phyloP scores from a whole-genome alignment of 805 yeast genomes.

The Ogataea saltuana region DNA sequence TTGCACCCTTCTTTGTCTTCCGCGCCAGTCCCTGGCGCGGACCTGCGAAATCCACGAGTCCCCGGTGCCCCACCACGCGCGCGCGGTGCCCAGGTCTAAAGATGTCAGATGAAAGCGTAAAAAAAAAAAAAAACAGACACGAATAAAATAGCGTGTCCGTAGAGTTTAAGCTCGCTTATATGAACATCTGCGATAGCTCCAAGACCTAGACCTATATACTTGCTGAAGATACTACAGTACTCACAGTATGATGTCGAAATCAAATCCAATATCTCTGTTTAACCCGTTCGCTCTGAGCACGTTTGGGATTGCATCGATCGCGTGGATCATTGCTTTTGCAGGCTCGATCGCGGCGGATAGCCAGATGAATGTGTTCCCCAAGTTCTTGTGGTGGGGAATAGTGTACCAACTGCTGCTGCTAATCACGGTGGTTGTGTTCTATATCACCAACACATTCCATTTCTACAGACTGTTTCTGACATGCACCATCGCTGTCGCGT shows the following conservation, averaged over 20 bases:
- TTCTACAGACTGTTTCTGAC: slow-evolving; percentile 62
- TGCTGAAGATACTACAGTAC: neutral
- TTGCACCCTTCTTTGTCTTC: too few relatives aligned
- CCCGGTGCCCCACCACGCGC: too few relatives aligned
- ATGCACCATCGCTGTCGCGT: slow-evolving; percentile 65
- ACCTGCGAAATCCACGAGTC: too few relatives aligned
- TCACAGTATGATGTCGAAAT: slow-evolving; percentile 17
- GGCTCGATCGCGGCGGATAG: slow-evolving; percentile 70
- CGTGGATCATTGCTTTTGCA: slow-evolving; percentile 88
- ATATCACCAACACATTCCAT: slow-evolving; percentile 62
- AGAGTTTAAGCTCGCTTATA: too few relatives aligned
- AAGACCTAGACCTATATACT: too few relatives aligned
- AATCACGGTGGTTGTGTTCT: slow-evolving; percentile 50
- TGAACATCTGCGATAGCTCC: too few relatives aligned
- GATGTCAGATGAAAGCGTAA: too few relatives aligned
- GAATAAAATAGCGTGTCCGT: too few relatives aligned
- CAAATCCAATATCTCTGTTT: slow-evolving; percentile 22
- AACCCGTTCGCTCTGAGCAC: slow-evolving; percentile 88
- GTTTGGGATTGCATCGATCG: slow-evolving; percentile 65
- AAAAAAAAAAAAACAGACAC: too few relatives aligned
- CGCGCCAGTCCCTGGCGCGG: too few relatives aligned
- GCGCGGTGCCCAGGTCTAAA: too few relatives aligned
- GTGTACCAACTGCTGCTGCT: slow-evolving; percentile 72
- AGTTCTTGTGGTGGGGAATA: slow-evolving; percentile 95
- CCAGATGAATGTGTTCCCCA: slow-evolving; percentile 54